A percentile compares a stretch with the other conserved stretches of the same genome.
Conservation (phyloP, 2,329 filamentous ascomycete species). For the Aspergillus brasiliensis region DNA sequence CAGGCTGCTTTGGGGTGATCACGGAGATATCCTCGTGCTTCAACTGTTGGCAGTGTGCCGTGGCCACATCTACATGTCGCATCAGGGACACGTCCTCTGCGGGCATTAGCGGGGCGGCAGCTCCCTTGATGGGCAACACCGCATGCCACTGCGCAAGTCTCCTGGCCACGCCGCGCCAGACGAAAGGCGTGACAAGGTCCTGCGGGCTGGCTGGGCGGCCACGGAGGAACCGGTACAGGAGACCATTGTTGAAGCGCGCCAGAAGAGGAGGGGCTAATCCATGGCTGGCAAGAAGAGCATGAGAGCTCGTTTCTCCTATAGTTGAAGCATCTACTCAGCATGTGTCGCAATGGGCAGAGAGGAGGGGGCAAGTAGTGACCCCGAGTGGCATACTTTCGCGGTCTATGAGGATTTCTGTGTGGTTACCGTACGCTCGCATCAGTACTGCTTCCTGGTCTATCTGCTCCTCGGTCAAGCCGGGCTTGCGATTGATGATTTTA, state of each 20-base stretch:
- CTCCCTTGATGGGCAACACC: constrained; percentile 58
- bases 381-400: constrained; percentile 70
- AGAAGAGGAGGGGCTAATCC: constrained; percentile 83
- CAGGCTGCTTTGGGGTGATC: constrained; percentile 66
- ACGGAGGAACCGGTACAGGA: constrained; percentile 88
- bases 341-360: constrained; percentile 36
- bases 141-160: constrained; percentile 94
- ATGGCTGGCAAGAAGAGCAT: constrained; percentile 82
- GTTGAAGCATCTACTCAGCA: constrained; percentile 35
- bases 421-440: constrained; percentile 89
- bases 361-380: constrained; percentile 9
- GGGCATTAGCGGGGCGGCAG: constrained; percentile 30
- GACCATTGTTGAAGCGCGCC: constrained; percentile 91
- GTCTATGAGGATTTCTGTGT: constrained; percentile 94
- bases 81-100: constrained; percentile 21
- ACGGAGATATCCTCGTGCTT: constrained; percentile 19
- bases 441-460: constrained; percentile 84
- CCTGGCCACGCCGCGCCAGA: constrained; percentile 82
- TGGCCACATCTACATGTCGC: constrained; percentile 24
- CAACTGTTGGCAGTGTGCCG: constrained; percentile 14
- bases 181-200: constrained; percentile 72
- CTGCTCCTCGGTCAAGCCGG: constrained; percentile 72
- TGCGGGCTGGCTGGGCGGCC: constrained; percentile 77
- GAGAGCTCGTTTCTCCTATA: constrained; percentile 65
- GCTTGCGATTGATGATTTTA: constrained; percentile 53